A percentile compares a stretch with the other conserved stretches of the same genome.
These are phyloP conservation scores for Coleophoma eucalyptorum DNA, from an alignment of 2,329 filamentous ascomycete species.

Conservation along the genomic window DNA sequence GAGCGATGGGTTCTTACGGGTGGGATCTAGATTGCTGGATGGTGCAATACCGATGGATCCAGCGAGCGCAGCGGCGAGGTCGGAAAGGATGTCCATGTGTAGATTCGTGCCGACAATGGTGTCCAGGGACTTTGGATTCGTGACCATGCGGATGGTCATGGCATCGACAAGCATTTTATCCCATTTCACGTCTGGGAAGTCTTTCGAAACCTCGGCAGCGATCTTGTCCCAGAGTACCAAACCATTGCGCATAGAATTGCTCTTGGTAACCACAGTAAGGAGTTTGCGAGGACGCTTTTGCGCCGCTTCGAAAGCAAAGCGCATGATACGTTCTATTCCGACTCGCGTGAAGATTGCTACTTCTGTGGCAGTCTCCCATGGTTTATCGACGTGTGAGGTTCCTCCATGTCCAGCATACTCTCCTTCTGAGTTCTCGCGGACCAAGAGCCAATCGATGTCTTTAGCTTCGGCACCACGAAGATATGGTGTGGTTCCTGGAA, in stretches of 20 bases:
- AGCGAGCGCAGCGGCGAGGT: constrained; percentile 64
- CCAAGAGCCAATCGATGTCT: constrained; percentile 60
- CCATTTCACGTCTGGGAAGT: constrained; percentile 53
- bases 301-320: constrained; percentile 58
- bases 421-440: constrained; percentile 62
- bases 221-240: constrained; percentile 66
- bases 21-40: constrained; percentile 62
- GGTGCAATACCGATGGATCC: constrained; percentile 69
- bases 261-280: constrained; percentile 60
- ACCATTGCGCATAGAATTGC: constrained; percentile 59
- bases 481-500: constrained; percentile 52
- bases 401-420: constrained; percentile 63
- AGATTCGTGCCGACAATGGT: constrained; percentile 60
- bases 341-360: constrained; percentile 57
- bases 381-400: constrained; percentile 48
- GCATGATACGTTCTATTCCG: constrained; percentile 53
- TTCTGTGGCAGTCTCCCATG: constrained; percentile 58
- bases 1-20: constrained; percentile 46
- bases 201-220: constrained; percentile 45
- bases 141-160: constrained; percentile 45
- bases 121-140: constrained; percentile 52
- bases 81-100: constrained; percentile 62
- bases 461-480: constrained; percentile 36
- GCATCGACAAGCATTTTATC: constrained; percentile 63
- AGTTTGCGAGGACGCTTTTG: constrained; percentile 45